phyloP scores from a whole-genome alignment of 768 basidiomycete species.

The Leccinellum rugosiceps region DNA sequence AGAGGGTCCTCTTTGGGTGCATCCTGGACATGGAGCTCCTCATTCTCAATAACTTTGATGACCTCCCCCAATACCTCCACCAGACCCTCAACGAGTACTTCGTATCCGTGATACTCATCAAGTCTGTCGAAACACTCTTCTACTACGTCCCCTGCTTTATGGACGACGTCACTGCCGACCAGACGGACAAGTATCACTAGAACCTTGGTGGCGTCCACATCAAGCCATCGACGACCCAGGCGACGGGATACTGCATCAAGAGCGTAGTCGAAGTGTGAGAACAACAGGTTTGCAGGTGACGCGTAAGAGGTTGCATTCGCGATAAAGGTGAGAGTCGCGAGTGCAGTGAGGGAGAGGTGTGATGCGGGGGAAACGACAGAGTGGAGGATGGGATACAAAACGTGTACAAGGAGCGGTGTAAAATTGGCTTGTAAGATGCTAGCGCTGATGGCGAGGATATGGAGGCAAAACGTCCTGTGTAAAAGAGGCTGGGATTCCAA shows the following conservation, averaged over 20 bases:
- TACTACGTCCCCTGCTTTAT: slow-evolving; percentile 88
- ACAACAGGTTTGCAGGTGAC: slow-evolving; percentile 81
- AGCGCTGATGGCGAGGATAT: slow-evolving; percentile 67
- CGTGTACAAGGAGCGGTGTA: slow-evolving; percentile 66
- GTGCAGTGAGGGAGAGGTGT: slow-evolving; percentile 71
- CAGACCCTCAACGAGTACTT: slow-evolving; percentile 78
- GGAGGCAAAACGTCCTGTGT: slow-evolving; percentile 69
- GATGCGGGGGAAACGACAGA: slow-evolving; percentile 73
- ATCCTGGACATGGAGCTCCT: slow-evolving; percentile 35
- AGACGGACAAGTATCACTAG: slow-evolving; percentile 81
- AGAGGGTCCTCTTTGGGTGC: slow-evolving; percentile 19
- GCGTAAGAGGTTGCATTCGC: slow-evolving; percentile 80
- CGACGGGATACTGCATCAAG: slow-evolving; percentile 87
- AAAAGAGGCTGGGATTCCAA: slow-evolving; percentile 53
- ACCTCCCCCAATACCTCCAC: slow-evolving; percentile 86
- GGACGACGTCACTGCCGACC: slow-evolving; percentile 83
- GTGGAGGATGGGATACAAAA: slow-evolving; percentile 83
- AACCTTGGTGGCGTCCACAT: slow-evolving; percentile 86
- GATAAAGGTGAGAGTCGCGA: slow-evolving; percentile 68
- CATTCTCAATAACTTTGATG: slow-evolving; percentile 67
- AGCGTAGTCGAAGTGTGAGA: slow-evolving; percentile 96
- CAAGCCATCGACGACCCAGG: slow-evolving; percentile 76
- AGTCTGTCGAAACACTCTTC: slow-evolving; percentile 97
- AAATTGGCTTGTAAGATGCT: slow-evolving; percentile 74
- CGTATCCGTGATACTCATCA: slow-evolving; percentile 95